Evolutionary conservation across 441 rosid genomes (phyloP), one percentile per base, ranked within the genome.

Genomic region (Dalechampia spathulata): DNA sequence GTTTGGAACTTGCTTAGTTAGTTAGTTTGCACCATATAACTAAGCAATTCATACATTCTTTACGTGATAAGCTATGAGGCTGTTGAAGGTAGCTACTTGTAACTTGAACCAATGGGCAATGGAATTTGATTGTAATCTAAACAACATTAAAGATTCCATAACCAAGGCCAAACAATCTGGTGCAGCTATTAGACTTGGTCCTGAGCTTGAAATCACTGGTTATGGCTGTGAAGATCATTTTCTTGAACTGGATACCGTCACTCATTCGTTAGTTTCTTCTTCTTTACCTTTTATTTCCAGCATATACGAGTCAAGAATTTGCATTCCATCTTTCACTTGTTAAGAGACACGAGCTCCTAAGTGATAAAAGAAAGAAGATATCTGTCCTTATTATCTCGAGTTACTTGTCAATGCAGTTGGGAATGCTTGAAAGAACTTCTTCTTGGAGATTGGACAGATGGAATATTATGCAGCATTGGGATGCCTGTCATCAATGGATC

Each of bases 181-280:
- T 45, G 95, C 97, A 7, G 84, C 71, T 25, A 86, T 92, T 41
- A 67, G 99, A 67, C 97, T 89, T 43, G 97, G 99, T 21, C 95
- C 99, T 1, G 97, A 92, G 83, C 97, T 92, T 23, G 99, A 92
- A 72, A 61, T 89, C 71, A 80, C 95, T 52, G 99, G 97, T 61
- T 92, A 92, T 72, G 96, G 99, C 62, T 89, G 97, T 21, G 99
- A 92, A 74, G 99, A 92, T 73, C 99, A 92, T 63, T 89, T 92
- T 72, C 65, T 92, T 63, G 96, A 92, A 65, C 88, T 89, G 2
- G 97, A 92, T 38, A 92, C 99, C 11, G 55, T 85, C 72, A 58
- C 73, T 58, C 99, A 92, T 53, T 77, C 90, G 94, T 91, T 52
- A 60, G 76, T 49, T 14, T 32, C 49, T 22, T n/a, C 32, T 13